Base-by-base conservation (phyloP, 2,329 filamentous ascomycete species). In the Ophiocordyceps robertsii region DNA sequence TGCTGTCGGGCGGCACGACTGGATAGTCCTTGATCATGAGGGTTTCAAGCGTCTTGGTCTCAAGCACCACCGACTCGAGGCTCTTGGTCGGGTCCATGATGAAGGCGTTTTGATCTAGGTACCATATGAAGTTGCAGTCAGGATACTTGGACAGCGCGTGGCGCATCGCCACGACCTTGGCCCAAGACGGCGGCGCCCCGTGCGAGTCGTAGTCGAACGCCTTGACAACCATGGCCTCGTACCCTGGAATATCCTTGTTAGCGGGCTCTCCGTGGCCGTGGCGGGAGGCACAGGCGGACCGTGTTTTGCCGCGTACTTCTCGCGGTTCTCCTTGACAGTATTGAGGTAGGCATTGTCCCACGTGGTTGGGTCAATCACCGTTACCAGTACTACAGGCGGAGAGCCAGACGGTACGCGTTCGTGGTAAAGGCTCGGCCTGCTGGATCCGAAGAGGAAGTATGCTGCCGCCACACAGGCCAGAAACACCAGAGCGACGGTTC, bases 1-100 rank as follows among this genome's bases (percentile, higher is more conserved):
- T 89, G 64, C 87, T 94, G 64, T 95, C 87, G 0, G 93, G 92
- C 2, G 90, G 92, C 9, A 96, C 90, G 40, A 98, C 79, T 6
- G 92, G 78, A 42, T 80, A 73, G 60, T 95, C 84, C 58, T 80
- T 83, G 52, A 92, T 76, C 86, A 96, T 95, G 44, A 84, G 60
- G 19, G 69, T 70, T 55, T 93, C 83, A 39, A 98, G 70, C 43
- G 70, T 75, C 41, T 68, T 66, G 11, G 78, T 65, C 11, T 77
- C 68, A 60, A 93, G 77, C 33, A 98, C 63, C 52, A 86, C 75
- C 2, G 76, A 69, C 49, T 87, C 78, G 30, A 96, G 65, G 13
- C 76, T 73, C 42, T 82, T 64, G 30, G 69, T 65, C 7, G 84
- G 81, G 58, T 92, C 84, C 84, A 95, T 94, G 57, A 98, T 92